These are phyloP conservation scores for Talaromyces albobiverticillius DNA, from an alignment of 2,329 filamentous ascomycete genomes.

Conservation along the genomic window DNA sequence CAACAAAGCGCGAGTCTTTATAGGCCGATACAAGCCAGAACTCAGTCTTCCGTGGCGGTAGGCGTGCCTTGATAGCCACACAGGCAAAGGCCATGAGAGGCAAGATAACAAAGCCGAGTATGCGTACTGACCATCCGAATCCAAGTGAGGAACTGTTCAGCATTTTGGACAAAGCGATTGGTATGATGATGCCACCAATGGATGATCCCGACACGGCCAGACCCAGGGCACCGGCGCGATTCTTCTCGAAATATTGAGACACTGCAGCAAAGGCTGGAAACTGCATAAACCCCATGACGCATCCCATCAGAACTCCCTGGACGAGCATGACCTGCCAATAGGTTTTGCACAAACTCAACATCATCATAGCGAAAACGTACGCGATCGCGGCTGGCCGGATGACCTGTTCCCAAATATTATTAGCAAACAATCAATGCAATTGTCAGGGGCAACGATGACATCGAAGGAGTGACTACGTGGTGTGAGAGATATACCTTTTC, in stretches of 20 bases:
- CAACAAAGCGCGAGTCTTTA: slow-evolving; percentile 20
- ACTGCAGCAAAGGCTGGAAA: slow-evolving; percentile 46
- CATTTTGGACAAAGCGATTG: slow-evolving; percentile 46
- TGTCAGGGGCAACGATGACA: background rate
- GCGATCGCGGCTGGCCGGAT: slow-evolving; percentile 14
- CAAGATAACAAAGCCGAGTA: slow-evolving; percentile 50
- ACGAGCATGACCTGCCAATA: slow-evolving; percentile 56
- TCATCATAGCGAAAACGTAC: slow-evolving; percentile 18
- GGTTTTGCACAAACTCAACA: slow-evolving; percentile 37
- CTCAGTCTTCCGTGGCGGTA: slow-evolving; percentile 22
- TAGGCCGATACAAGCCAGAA: slow-evolving; percentile 21
- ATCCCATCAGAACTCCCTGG: slow-evolving; percentile 30
- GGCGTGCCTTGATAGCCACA: slow-evolving; percentile 21
- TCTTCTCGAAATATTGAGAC: slow-evolving; percentile 47
- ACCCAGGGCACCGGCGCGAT: slow-evolving; percentile 46
- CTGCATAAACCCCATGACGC: slow-evolving; percentile 39
- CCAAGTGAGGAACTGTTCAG: slow-evolving; percentile 42
- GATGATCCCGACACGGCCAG: slow-evolving; percentile 46
- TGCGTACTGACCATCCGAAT: slow-evolving; percentile 52
- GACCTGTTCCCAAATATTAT: slow-evolving; percentile 39
- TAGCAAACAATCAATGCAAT: background rate
- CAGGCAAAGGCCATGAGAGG: slow-evolving; percentile 42
- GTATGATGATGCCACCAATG: slow-evolving; percentile 52
- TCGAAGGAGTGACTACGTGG: background rate
- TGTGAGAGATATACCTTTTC: slow-evolving; percentile 28